A percentile compares a stretch with the other conserved stretches of the same genome.
Conservation (phyloP, 2,329 filamentous ascomycete genomes). For the Aureobasidium pullulans region DNA sequence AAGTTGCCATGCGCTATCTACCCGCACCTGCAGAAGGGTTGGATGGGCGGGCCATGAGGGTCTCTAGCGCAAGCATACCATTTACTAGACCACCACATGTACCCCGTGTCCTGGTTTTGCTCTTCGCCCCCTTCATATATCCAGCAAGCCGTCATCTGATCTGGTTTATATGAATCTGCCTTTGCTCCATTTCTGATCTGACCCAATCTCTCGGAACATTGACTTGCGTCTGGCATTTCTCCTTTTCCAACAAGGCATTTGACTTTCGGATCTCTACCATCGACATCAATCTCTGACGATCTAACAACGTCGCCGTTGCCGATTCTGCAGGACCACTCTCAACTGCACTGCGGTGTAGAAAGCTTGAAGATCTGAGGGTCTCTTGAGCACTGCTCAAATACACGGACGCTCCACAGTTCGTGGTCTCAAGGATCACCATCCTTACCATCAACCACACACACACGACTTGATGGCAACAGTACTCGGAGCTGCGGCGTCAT, state of each 20-base stretch:
- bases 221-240: background rate
- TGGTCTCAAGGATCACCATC: background rate
- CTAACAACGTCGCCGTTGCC: slow-evolving; percentile 1
- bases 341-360: background rate
- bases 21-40: slow-evolving; percentile 6
- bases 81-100: background rate
- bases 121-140: background rate
- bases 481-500: background rate
- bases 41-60: slow-evolving; percentile 3
- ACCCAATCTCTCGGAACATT: background rate
- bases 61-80: background rate
- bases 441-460: background rate
- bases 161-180: background rate
- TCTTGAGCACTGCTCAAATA: background rate
- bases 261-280: background rate
- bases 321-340: background rate
- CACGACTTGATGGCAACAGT: background rate
- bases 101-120: slow-evolving; percentile 4
- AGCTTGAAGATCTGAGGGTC: background rate
- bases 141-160: background rate
- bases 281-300: background rate
- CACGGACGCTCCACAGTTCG: background rate
- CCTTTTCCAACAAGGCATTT: background rate
- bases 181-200: slow-evolving; percentile 7
- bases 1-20: slow-evolving; percentile 6